Evolutionary conservation across 2,329 filamentous ascomycete species (phyloP), one percentile per base, ranked within the genome.

Genomic region (Alternaria arborescens): DNA sequence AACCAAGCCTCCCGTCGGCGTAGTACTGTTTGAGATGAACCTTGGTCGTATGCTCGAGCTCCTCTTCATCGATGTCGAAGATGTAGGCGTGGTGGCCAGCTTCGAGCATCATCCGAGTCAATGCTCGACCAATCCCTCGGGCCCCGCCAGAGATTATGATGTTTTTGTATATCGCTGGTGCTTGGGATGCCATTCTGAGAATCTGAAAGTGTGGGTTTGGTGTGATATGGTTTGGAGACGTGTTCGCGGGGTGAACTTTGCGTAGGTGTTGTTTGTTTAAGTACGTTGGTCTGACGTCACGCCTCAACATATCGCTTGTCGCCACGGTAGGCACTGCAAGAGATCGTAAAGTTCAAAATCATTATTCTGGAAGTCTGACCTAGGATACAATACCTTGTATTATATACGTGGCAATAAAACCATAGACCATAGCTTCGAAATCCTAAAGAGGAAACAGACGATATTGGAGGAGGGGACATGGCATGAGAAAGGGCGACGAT

Each of bases 81-180:
- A 84, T 79, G 71, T 80, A 83, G 61, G 84, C 79, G 40, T 78
- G 78, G 70, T 83, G 79, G 30, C 82, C 82, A 18, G 72, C 71
- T 64, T 79, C 71, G 43, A 81, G 80, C 54, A 81, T 79, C 60
- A 83, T 81, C 24, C 82, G 79, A n/a, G 78, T 78, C 34, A 84
- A 67, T 30, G 77, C 79, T 52, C 83, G 77, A 14, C 83, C 82
- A 59, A 85, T 84, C n/a, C 82, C 83, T 43, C 78, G 78, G 5
- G 80, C 82, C 26, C 78, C 81, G 24, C 82, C 82, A 32, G 75
- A 78, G 40, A 82, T 75, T 65, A 82, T 68, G 53, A 79, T 70
- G 32, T 78, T 76, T 52, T 71, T 76, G 18, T 72, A 70, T 32
- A 63, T 47, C 14, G 57, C 48, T 3, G 57, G 57, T 47, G 57